Conservation (phyloP, 2,329 filamentous ascomycete species). For the Cladosporium sp. region DNA sequence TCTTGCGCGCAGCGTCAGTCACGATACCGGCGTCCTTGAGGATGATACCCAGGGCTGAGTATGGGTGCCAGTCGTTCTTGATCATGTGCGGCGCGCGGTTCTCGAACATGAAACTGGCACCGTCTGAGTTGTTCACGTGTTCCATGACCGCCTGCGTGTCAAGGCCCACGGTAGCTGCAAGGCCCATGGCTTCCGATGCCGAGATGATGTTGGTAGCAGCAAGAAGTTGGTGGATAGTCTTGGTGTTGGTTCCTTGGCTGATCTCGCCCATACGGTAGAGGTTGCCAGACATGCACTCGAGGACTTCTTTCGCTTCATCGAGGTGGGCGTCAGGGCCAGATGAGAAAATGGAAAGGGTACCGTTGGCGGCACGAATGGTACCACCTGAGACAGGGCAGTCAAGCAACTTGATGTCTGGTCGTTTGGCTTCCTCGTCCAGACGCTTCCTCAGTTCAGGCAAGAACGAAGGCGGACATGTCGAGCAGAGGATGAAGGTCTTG, state of each 20-base stretch:
- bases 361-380: slow-evolving; percentile 62
- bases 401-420: slow-evolving; percentile 62
- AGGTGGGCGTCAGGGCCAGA: slow-evolving; percentile 53
- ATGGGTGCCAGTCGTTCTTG: slow-evolving; percentile 46
- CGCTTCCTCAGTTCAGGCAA: slow-evolving; percentile 57
- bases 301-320: slow-evolving; percentile 53
- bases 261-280: slow-evolving; percentile 55
- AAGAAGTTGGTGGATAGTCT: slow-evolving; percentile 56
- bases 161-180: slow-evolving; percentile 51
- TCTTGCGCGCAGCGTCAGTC: slow-evolving; percentile 58
- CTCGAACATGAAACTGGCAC: slow-evolving; percentile 53
- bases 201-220: slow-evolving; percentile 56
- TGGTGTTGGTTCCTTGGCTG: slow-evolving; percentile 53
- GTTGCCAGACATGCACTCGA: slow-evolving; percentile 64
- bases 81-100: slow-evolving; percentile 53
- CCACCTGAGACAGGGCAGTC: slow-evolving; percentile 72
- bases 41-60: slow-evolving; percentile 44
- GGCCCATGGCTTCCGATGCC: slow-evolving; percentile 54
- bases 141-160: slow-evolving; percentile 49
- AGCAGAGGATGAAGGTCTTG: slow-evolving; percentile 63
- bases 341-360: slow-evolving; percentile 73
- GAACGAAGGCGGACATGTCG: slow-evolving; percentile 66
- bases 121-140: slow-evolving; percentile 39
- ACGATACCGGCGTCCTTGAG: slow-evolving; percentile 58
- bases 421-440: slow-evolving; percentile 48